Evolutionary conservation across 1,284 basidiomycete genomes (phyloP).

Genomic region (Sanghuangporus weigelae): DNA sequence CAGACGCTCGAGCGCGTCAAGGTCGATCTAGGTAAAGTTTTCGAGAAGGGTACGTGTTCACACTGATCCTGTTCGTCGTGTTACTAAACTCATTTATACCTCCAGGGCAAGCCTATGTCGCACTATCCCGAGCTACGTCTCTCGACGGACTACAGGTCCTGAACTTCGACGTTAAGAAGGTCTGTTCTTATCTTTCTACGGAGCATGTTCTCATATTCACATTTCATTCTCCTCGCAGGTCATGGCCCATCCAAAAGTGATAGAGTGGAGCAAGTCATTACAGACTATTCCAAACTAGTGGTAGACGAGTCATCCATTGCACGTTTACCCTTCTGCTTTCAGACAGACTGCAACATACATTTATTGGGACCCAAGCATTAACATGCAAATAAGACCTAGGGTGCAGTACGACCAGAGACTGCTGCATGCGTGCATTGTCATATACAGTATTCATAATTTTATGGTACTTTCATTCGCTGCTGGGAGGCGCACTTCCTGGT

Average conservation of each 20-base stretch:
- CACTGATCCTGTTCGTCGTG: neutral
- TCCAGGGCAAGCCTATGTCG: constrained; percentile 89
- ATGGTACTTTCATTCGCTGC: too few species aligned
- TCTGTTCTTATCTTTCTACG: constrained; percentile 23
- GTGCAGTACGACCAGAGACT: too few species aligned
- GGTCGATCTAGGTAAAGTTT: constrained; percentile 74
- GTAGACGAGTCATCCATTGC: neutral
- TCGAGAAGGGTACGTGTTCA: constrained; percentile 73
- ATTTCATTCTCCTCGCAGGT: constrained; percentile 25
- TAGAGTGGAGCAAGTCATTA: constrained; percentile 33
- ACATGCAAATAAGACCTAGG: too few species aligned
- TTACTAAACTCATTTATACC: neutral
- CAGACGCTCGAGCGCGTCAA: constrained; percentile 85
- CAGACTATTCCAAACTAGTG: constrained; percentile 18
- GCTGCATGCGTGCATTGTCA: too few species aligned
- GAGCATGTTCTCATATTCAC: neutral
- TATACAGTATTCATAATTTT: too few species aligned
- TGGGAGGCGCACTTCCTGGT: too few species aligned
- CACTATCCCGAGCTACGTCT: constrained; percentile 90
- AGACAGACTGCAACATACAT: neutral
- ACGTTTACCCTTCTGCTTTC: neutral
- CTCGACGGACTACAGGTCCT: constrained; percentile 89
- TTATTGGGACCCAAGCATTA: neutral
- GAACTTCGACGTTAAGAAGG: constrained; percentile 79
- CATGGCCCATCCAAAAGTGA: constrained; percentile 33